Conservation (phyloP, 495 filamentous ascomycete genomes). For the Aspergillus cavernicola region DNA sequence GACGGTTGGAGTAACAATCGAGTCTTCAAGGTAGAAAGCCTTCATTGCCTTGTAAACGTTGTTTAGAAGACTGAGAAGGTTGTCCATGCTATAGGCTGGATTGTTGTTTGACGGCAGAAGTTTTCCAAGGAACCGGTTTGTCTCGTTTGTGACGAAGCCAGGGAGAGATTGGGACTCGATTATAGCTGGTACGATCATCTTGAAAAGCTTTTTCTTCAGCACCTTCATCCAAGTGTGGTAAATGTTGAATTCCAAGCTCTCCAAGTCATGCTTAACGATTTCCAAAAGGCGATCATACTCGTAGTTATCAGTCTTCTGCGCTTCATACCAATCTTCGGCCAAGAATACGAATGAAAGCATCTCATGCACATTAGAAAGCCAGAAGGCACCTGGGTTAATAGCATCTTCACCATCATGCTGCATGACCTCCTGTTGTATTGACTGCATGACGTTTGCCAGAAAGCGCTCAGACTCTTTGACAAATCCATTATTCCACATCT, state of each 20-base stretch:
- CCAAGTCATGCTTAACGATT: slow-evolving; percentile 98
- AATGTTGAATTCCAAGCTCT: slow-evolving; percentile 99
- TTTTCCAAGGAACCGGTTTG: slow-evolving; percentile 95
- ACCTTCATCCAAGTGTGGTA: slow-evolving; percentile 99
- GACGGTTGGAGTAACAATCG: slow-evolving; percentile 90
- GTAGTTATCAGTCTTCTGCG: slow-evolving; percentile 98
- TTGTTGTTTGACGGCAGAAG: slow-evolving; percentile 80
- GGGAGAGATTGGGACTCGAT: slow-evolving; percentile 98
- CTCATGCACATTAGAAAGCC: slow-evolving; percentile 98
- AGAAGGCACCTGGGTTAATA: slow-evolving; percentile 96
- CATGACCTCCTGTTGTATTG: slow-evolving; percentile 99
- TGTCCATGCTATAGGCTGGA: slow-evolving; percentile 98
- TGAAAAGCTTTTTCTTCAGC: slow-evolving; percentile 95
- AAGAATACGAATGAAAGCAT: slow-evolving; percentile 99
- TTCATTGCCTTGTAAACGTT: slow-evolving; percentile 98
- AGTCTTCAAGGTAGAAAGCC: slow-evolving; percentile 92
- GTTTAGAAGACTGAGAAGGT: slow-evolving; percentile 92
- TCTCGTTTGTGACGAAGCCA: slow-evolving; percentile 98
- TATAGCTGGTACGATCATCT: slow-evolving; percentile 99
- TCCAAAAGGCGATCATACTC: slow-evolving; percentile 97
- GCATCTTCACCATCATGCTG: slow-evolving; percentile 96
- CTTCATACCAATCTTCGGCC: slow-evolving; percentile 98
- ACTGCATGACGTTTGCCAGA: slow-evolving; percentile 98
- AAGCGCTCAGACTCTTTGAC: slow-evolving; percentile 99
- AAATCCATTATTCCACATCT: slow-evolving; percentile 99